Conservation (phyloP, 768 basidiomycete genomes). For the Termitomyces sp. region DNA sequence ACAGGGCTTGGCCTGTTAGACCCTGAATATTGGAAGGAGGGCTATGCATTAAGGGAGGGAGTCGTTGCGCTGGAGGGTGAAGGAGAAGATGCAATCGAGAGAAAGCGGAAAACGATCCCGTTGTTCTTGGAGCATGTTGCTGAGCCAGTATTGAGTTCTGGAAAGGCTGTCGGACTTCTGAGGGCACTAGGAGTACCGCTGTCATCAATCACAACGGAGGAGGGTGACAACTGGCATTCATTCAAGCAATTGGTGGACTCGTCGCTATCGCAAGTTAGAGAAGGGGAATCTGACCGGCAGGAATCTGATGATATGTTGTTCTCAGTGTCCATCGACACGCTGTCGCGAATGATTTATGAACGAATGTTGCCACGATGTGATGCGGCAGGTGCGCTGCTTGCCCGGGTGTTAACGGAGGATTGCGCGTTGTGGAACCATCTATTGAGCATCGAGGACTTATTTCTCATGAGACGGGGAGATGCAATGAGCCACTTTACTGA, state of each 20-base stretch:
- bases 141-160: conserved; percentile 56
- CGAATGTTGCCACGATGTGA: conserved; percentile 55
- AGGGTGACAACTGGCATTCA: conserved; percentile 33
- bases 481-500: conserved; percentile 72
- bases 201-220: conserved; percentile 12
- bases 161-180: conserved; percentile 75
- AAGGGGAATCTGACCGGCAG: neutral
- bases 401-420: conserved; percentile 59
- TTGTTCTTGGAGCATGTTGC: conserved; percentile 61
- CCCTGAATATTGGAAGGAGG: conserved; percentile 79
- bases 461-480: conserved; percentile 76
- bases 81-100: conserved; percentile 6
- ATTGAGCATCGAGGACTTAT: conserved; percentile 61
- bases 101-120: conserved; percentile 41
- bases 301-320: conserved; percentile 24
- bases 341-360: conserved; percentile 63
- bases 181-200: conserved; percentile 48
- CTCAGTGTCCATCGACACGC: conserved; percentile 56
- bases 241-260: conserved; percentile 36
- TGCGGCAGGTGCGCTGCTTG: conserved; percentile 46
- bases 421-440: conserved; percentile 66
- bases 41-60: conserved; percentile 54
- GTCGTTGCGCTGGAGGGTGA: conserved; percentile 23
- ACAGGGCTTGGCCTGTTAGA: conserved; percentile 51
- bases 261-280: conserved; percentile 13